Evolutionary conservation across 2,329 filamentous ascomycete genomes (phyloP).

Genomic region (Byssothecium circinans): DNA sequence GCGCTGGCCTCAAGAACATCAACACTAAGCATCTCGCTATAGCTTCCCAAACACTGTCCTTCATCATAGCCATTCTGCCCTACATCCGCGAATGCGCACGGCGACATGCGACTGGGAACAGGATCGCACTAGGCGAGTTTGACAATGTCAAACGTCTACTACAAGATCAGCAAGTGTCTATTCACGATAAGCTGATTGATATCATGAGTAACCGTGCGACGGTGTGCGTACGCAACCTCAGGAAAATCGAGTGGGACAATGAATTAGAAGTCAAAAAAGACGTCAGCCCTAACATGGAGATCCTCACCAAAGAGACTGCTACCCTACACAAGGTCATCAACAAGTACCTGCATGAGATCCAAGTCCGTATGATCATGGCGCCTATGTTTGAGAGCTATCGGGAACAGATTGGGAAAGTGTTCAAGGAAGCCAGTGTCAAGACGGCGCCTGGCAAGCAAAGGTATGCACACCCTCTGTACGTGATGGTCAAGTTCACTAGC

Average conservation of each 20-base stretch:
- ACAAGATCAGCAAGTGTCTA: constrained; percentile 87
- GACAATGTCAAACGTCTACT: constrained; percentile 82
- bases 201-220: constrained; percentile 82
- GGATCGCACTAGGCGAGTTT: constrained; percentile 70
- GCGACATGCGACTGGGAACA: constrained; percentile 61
- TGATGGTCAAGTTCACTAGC: background rate
- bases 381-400: constrained; percentile 82
- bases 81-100: constrained; percentile 91
- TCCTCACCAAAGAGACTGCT: constrained; percentile 79
- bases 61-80: constrained; percentile 83
- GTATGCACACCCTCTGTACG: constrained; percentile 54
- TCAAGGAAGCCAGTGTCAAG: constrained; percentile 65
- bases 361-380: constrained; percentile 79
- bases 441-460: constrained; percentile 70
- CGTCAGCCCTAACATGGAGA: constrained; percentile 78
- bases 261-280: constrained; percentile 45
- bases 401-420: constrained; percentile 73
- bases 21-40: constrained; percentile 86
- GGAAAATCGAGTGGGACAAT: constrained; percentile 72
- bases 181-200: constrained; percentile 89
- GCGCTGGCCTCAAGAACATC: constrained; percentile 91
- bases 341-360: constrained; percentile 76
- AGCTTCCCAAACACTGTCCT: constrained; percentile 84
- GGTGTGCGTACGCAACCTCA: constrained; percentile 74
- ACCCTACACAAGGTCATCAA: constrained; percentile 81